These are phyloP conservation scores for Conticribra guillardii DNA, from an alignment of 108 stramenopile species.

Conservation along the genomic window DNA sequence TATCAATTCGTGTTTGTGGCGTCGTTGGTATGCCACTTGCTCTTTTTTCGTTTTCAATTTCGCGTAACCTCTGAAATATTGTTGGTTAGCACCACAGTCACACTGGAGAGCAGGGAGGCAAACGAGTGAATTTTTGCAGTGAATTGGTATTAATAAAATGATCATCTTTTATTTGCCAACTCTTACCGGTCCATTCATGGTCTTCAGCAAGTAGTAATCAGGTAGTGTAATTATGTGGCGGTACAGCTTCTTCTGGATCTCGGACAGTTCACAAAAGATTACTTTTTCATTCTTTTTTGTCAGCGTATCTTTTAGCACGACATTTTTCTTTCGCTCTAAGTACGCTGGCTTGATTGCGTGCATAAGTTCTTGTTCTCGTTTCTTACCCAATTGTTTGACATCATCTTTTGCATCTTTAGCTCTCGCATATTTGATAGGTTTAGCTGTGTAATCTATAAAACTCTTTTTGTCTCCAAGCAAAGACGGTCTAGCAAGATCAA, in stretches of 20 bases:
- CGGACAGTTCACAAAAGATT: constrained; percentile 78
- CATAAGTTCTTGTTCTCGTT: constrained; percentile 49
- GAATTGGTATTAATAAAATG: too few species aligned
- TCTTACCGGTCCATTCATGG: constrained; percentile 67
- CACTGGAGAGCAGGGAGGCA: too few species aligned
- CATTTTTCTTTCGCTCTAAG: constrained; percentile 67
- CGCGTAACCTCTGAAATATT: constrained; percentile 60
- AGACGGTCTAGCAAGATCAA: constrained; percentile 73
- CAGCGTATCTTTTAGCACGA: constrained; percentile 62
- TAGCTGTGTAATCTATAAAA: constrained; percentile 54
- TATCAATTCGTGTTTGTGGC: constrained; percentile 57
- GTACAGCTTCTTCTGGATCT: constrained; percentile 79
- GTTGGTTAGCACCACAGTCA: constrained; percentile 81
- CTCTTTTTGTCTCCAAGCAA: constrained; percentile 62
- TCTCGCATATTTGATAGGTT: constrained; percentile 70
- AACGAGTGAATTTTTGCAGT: too few species aligned
- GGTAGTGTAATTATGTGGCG: constrained; percentile 76
- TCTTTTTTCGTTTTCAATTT: constrained; percentile 62
- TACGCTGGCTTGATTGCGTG: constrained; percentile 53
- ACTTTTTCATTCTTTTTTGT: constrained; percentile 81
- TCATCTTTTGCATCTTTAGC: constrained; percentile 55
- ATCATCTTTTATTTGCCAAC: too few species aligned
- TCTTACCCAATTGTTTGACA: constrained; percentile 35
- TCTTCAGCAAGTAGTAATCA: constrained; percentile 70
- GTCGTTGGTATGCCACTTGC: constrained; percentile 66